Conservation (phyloP, 164 flowering plant species). For the Macadamia integrifolia region DNA sequence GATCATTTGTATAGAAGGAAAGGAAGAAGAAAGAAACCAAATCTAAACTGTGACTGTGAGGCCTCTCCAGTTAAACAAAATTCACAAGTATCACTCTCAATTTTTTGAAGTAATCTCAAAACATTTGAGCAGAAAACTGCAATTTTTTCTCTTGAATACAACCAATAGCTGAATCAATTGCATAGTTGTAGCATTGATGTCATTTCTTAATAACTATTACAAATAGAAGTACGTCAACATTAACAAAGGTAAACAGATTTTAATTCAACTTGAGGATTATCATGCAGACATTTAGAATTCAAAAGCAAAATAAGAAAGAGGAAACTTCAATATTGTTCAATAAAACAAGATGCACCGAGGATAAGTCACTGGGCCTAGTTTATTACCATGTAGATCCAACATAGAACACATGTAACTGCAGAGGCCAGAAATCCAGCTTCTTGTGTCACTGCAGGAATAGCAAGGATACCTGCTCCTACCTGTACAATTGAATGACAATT, state of each 20-base stretch:
- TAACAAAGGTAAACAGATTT: no score
- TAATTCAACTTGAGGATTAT: background rate
- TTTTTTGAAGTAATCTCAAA: background rate
- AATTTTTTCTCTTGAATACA: no score
- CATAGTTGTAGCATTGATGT: no score
- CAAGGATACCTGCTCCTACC: constrained; percentile 96
- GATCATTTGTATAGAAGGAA: background rate
- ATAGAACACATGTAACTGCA: constrained; percentile 59
- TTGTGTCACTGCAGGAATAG: constrained; percentile 96
- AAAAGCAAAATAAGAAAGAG: background rate
- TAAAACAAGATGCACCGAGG: background rate
- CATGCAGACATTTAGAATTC: constrained; percentile 2
- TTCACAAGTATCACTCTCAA: background rate
- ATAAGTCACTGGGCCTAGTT: background rate
- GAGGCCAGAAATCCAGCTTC: constrained; percentile 95
- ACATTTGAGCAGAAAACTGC: no score
- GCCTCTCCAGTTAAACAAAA: background rate
- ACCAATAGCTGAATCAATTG: no score
- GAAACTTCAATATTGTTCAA: background rate
- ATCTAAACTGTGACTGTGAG: no score
- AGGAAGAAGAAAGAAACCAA: constrained; percentile 2
- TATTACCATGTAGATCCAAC: constrained; percentile 90
- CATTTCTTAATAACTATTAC: no score
- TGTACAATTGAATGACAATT: constrained; percentile 21
- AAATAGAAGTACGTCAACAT: no score